Evolutionary conservation across 1,284 basidiomycete species (phyloP).

Genomic region (Coniophora puteana): DNA sequence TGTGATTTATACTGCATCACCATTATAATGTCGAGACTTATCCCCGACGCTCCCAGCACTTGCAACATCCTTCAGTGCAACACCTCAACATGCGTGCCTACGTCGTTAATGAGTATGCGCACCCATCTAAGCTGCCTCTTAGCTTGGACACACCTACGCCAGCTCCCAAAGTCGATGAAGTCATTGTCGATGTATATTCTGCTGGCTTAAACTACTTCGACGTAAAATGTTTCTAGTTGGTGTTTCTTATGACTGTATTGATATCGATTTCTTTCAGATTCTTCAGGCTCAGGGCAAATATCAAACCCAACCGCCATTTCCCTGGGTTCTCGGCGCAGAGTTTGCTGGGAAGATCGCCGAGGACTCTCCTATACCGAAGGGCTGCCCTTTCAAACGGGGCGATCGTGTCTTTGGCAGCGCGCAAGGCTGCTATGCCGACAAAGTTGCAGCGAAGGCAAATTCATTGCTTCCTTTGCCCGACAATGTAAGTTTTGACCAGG

Average conservation of each 20-base stretch:
- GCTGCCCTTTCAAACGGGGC: conserved; percentile 78
- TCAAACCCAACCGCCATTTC: conserved; percentile 79
- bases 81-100: conserved; percentile 69
- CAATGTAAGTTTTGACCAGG: conserved; percentile 65
- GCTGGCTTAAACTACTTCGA: conserved; percentile 82
- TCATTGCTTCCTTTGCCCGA: conserved; percentile 57
- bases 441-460: conserved; percentile 51
- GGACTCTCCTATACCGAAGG: conserved; percentile 78
- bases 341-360: conserved; percentile 79
- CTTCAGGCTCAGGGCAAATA: conserved; percentile 87
- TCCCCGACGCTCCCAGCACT: conserved; percentile 2
- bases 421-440: conserved; percentile 80
- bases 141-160: conserved; percentile 61
- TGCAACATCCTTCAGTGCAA: background rate
- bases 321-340: conserved; percentile 83
- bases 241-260: background rate
- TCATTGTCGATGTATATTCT: conserved; percentile 82
- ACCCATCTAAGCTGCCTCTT: conserved; percentile 68
- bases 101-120: conserved; percentile 66
- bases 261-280: conserved; percentile 43
- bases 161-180: conserved; percentile 47
- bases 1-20: conserved; percentile 7
- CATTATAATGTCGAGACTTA: background rate
- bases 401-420: conserved; percentile 89
- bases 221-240: conserved; percentile 32